These are phyloP conservation scores for Leishmania lainsoni DNA, from an alignment of 208 protist species.

Conservation along the genomic window DNA sequence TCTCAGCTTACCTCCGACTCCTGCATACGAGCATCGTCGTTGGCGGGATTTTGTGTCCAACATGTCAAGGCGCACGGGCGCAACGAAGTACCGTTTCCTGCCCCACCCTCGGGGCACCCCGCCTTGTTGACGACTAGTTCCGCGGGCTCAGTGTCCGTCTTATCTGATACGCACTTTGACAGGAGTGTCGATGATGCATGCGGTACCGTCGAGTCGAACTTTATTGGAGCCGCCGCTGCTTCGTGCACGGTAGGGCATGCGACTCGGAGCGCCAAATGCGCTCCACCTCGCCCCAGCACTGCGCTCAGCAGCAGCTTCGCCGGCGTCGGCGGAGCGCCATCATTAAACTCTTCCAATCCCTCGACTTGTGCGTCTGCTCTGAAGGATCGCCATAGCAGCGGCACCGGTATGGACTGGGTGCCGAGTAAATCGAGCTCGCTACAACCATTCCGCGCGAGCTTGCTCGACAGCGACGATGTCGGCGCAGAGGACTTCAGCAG, in stretches of 20 bases:
- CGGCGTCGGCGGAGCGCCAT: background rate
- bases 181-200: background rate
- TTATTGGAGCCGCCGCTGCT: background rate
- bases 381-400: conserved; percentile 6
- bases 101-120: too few relatives aligned
- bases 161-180: background rate
- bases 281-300: background rate
- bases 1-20: background rate
- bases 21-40: background rate
- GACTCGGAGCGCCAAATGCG: background rate
- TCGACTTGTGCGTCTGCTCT: background rate
- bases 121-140: background rate
- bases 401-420: background rate
- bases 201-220: background rate
- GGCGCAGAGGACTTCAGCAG: background rate
- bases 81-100: background rate
- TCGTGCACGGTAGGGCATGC: background rate
- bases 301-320: background rate
- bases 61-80: background rate
- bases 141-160: background rate
- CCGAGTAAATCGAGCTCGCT: background rate
- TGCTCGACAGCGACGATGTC: background rate
- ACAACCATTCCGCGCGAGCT: background rate
- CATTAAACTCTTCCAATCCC: conserved; percentile 5
- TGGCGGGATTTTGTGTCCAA: background rate